These are phyloP conservation scores for Vigna unguiculata DNA, from an alignment of 306 rosid species.

Conservation along the genomic window DNA sequence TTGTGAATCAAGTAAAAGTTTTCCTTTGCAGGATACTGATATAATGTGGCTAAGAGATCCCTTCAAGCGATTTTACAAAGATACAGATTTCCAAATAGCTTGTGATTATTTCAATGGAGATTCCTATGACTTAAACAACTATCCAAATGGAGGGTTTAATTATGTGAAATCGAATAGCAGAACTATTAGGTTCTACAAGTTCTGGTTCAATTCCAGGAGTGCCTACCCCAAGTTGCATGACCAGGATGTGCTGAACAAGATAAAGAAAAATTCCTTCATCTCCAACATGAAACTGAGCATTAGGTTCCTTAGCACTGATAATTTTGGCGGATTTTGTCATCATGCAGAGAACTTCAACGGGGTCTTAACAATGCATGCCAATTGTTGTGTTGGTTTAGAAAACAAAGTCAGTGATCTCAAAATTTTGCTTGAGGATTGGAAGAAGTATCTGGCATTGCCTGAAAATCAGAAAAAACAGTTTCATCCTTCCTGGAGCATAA, in stretches of 20 bases:
- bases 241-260: constrained; percentile 79
- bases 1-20: not conserved
- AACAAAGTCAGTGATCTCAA: constrained; percentile 78
- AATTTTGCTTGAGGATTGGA: constrained; percentile 82
- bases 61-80: constrained; percentile 56
- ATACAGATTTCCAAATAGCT: constrained; percentile 85
- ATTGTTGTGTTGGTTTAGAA: constrained; percentile 79
- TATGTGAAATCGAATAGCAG: constrained; percentile 64
- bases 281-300: constrained; percentile 49
- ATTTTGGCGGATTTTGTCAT: constrained; percentile 85
- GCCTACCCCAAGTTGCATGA: constrained; percentile 58
- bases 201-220: constrained; percentile 67
- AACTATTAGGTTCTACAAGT: constrained; percentile 70
- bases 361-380: constrained; percentile 86
- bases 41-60: constrained; percentile 93
- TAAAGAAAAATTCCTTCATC: constrained; percentile 55
- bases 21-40: constrained; percentile 67
- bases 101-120: constrained; percentile 64
- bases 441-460: constrained; percentile 48
- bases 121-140: constrained; percentile 50
- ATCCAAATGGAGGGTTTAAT: constrained; percentile 81
- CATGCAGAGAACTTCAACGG: constrained; percentile 50
- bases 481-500: constrained; percentile 61
- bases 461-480: constrained; percentile 5
- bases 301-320: constrained; percentile 67